phyloP scores from a whole-genome alignment of 1,284 basidiomycete species.

The Austropuccinia psidii region DNA sequence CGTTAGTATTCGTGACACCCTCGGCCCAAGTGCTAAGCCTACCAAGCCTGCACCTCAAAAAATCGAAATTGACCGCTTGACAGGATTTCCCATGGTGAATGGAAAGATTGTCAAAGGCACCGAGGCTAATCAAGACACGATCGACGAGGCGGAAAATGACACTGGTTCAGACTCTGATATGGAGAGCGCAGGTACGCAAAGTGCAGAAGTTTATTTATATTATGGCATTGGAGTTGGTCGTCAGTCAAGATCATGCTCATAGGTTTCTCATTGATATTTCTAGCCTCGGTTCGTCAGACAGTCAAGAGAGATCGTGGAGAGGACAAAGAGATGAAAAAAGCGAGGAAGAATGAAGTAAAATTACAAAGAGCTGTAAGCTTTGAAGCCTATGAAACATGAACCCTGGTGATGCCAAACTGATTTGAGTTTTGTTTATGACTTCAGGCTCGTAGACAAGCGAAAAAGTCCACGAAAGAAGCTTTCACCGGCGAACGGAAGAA shows the following conservation, averaged over 20 bases:
- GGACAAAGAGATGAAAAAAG: conserved; percentile 73
- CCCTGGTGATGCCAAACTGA: neutral
- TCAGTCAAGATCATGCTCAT: neutral
- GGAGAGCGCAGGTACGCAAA: neutral
- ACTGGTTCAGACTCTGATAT: conserved; percentile 35
- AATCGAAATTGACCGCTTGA: conserved; percentile 64
- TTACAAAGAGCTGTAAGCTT: conserved; percentile 58
- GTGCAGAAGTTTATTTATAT: neutral
- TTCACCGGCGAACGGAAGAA: neutral
- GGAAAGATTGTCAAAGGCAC: conserved; percentile 41
- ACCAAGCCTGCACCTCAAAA: conserved; percentile 52
- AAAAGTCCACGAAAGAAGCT: neutral
- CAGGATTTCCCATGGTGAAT: conserved; percentile 61
- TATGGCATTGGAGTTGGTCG: too few species aligned
- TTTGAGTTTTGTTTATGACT: neutral
- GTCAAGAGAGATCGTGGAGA: conserved; percentile 69
- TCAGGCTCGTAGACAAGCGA: neutral
- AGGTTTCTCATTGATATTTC: neutral
- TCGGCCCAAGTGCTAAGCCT: neutral
- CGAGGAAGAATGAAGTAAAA: conserved; percentile 81
- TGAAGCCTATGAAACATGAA: neutral
- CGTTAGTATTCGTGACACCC: conserved; percentile 56
- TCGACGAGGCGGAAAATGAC: conserved; percentile 37
- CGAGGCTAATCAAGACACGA: neutral
- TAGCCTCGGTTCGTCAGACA: conserved; percentile 43